A percentile compares a stretch with the other conserved stretches of the same genome.
Evolutionary conservation across 202 grass and related monocot species (phyloP).

Genomic region (Cymbopogon flexuosus): DNA sequence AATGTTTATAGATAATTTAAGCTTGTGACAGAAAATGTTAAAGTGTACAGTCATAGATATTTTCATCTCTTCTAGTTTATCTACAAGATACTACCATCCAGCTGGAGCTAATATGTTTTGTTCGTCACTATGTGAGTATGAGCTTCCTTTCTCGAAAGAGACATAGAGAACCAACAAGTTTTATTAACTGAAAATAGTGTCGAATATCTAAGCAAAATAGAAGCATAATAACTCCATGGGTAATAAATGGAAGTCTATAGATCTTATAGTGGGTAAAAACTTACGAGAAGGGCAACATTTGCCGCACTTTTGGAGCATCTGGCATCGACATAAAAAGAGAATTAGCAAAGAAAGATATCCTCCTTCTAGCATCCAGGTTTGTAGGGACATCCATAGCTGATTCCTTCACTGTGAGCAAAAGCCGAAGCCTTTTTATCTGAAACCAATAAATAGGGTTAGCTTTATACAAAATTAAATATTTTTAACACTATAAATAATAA

Average conservation of each 20-base stretch:
- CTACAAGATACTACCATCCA: slow-evolving; percentile 13
- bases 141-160: background rate
- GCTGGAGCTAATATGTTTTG: background rate
- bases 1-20: background rate
- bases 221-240: slow-evolving; percentile 1
- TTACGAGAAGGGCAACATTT: slow-evolving; percentile 97
- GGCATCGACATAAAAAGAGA: slow-evolving; percentile 99
- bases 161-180: background rate
- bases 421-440: slow-evolving; percentile 88
- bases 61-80: slow-evolving; percentile 15
- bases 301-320: slow-evolving; percentile 68
- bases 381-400: slow-evolving; percentile 93
- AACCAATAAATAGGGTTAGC: slow-evolving; percentile 23
- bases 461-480: slow-evolving; percentile 18
- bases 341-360: slow-evolving; percentile 91
- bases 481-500: slow-evolving; percentile 14
- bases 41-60: background rate
- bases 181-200: background rate
- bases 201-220: slow-evolving; percentile 11
- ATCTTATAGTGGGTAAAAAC: slow-evolving; percentile 23
- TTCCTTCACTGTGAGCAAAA: slow-evolving; percentile 87
- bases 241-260: background rate
- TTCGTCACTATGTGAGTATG: background rate
- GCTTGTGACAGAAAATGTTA: no score
- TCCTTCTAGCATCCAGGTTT: slow-evolving; percentile 91